phyloP scores from a whole-genome alignment of 352 stramenopile genomes.

The Globisporangium echinulatum region DNA sequence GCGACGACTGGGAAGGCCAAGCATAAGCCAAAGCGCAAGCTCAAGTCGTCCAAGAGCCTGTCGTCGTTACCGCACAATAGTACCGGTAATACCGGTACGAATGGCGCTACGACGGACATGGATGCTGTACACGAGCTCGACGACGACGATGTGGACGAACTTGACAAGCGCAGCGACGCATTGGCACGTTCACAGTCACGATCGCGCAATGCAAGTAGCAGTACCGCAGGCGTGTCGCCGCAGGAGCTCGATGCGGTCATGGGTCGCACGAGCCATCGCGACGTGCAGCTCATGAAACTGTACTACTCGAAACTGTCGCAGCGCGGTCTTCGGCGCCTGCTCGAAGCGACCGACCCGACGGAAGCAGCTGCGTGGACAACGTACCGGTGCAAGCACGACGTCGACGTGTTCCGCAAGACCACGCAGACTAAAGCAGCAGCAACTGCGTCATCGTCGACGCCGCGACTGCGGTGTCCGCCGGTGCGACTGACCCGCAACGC shows the following conservation, averaged over 20 bases:
- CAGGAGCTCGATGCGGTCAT: slow-evolving; percentile 58
- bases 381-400: slow-evolving; percentile 34
- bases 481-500: neutral
- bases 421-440: slow-evolving; percentile 1
- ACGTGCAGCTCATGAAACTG: slow-evolving; percentile 66
- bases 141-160: slow-evolving; percentile 14
- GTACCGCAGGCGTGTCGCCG: slow-evolving; percentile 17
- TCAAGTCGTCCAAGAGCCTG: slow-evolving; percentile 46
- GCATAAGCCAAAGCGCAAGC: slow-evolving; percentile 30
- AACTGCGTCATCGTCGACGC: too few relatives aligned
- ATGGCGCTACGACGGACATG: neutral
- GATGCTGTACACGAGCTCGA: slow-evolving; percentile 16
- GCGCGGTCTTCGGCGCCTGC: slow-evolving; percentile 43
- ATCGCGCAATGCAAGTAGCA: neutral
- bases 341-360: slow-evolving; percentile 29
- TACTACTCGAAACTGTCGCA: slow-evolving; percentile 66
- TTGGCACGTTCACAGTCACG: neutral
- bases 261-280: slow-evolving; percentile 47
- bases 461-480: too few relatives aligned
- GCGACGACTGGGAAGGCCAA: neutral
- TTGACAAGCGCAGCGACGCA: neutral
- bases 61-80: slow-evolving; percentile 6
- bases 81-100: neutral
- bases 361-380: slow-evolving; percentile 36
- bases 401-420: slow-evolving; percentile 31